phyloP scores from a whole-genome alignment of 1,284 basidiomycete species.

The Vanrija pseudolonga region DNA sequence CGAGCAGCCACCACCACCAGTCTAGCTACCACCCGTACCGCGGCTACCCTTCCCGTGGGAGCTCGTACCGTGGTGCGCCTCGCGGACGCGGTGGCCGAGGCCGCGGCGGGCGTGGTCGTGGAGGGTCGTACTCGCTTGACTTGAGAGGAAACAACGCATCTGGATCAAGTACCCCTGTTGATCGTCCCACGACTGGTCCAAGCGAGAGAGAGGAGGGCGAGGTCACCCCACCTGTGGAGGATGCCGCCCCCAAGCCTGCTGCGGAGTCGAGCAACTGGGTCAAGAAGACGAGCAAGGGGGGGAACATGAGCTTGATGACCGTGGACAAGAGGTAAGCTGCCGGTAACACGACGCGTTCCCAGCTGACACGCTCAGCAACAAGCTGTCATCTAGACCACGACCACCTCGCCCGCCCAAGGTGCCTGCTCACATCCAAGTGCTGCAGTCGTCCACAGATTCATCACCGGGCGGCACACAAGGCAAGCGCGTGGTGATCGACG shows the following conservation, averaged over 20 bases:
- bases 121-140: slow-evolving; percentile 1
- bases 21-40: slow-evolving; percentile 36
- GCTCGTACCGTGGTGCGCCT: slow-evolving; percentile 10
- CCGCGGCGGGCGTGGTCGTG: slow-evolving; percentile 8
- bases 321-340: slow-evolving; percentile 39
- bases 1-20: slow-evolving; percentile 14
- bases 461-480: slow-evolving; percentile 19
- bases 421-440: slow-evolving; percentile 30
- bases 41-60: slow-evolving; percentile 13
- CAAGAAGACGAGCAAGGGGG: slow-evolving; percentile 36
- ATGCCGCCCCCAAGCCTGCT: neutral
- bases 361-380: slow-evolving; percentile 7
- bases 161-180: neutral
- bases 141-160: neutral
- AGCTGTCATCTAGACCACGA: slow-evolving; percentile 18
- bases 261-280: slow-evolving; percentile 26
- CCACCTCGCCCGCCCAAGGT: slow-evolving; percentile 15
- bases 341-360: neutral
- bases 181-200: neutral
- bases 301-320: slow-evolving; percentile 50
- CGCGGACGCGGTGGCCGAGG: slow-evolving; percentile 6
- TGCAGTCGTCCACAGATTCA: slow-evolving; percentile 24
- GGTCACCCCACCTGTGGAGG: neutral
- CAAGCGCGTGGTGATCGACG: slow-evolving; percentile 52
- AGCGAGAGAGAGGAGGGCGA: slow-evolving; percentile 12